A percentile compares a stretch with the other conserved stretches of the same genome.
Conservation (phyloP, 192 early-diverging fungal genomes). For the Mortierella hygrophila region DNA sequence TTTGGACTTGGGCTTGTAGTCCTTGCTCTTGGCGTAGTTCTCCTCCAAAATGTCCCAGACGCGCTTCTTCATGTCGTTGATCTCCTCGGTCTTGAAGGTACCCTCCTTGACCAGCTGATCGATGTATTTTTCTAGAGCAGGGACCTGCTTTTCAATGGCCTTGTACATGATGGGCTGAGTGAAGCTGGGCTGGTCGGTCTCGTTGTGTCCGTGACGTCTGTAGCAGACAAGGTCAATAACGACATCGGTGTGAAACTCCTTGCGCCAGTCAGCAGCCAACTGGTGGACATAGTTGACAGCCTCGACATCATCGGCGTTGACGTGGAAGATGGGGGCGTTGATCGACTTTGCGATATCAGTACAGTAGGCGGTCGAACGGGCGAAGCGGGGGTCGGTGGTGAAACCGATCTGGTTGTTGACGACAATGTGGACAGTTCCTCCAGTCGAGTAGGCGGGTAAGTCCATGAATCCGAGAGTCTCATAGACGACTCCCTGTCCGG, state of each 20-base stretch:
- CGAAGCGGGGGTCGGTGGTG: conserved; percentile 97
- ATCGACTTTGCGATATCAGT: conserved; percentile 98
- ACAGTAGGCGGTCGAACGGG: conserved; percentile 96
- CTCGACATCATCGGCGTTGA: conserved; percentile 98
- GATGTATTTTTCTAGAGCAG: conserved; percentile 89
- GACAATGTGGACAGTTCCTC: conserved; percentile 94
- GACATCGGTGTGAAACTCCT: conserved; percentile 95
- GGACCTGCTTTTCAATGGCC: conserved; percentile 86
- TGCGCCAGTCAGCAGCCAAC: conserved; percentile 96
- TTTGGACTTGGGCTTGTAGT: conserved; percentile 88
- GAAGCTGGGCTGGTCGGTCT: conserved; percentile 98
- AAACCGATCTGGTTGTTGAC: conserved; percentile 99
- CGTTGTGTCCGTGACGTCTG: conserved; percentile 98
- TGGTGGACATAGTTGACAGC: conserved; percentile 97
- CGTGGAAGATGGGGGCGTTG: conserved; percentile 97
- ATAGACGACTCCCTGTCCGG: conserved; percentile 97
- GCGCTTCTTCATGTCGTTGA: conserved; percentile 90
- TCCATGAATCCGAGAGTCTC: conserved; percentile 97
- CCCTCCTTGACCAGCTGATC: conserved; percentile 87
- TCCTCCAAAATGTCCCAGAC: conserved; percentile 95
- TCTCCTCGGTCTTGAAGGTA: conserved; percentile 83
- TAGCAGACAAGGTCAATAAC: conserved; percentile 98
- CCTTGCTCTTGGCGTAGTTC: conserved; percentile 89
- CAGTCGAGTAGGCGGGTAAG: conserved; percentile 94
- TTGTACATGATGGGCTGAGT: conserved; percentile 99